These are phyloP conservation scores for Diplocarpon rosae DNA, from an alignment of 2,329 filamentous ascomycete genomes.

Conservation along the genomic window DNA sequence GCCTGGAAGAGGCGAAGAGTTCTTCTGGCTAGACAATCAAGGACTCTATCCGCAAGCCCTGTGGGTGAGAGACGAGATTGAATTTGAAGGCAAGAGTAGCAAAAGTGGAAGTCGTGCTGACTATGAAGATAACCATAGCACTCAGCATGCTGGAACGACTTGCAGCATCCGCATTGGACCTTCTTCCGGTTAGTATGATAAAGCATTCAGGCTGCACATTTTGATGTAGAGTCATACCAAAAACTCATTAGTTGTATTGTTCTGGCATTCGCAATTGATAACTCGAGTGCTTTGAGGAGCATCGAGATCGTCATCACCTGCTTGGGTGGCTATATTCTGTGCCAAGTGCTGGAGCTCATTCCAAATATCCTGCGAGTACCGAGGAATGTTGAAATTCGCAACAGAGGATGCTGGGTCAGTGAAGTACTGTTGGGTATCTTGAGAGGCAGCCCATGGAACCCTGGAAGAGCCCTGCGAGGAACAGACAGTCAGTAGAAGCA, in stretches of 20 bases:
- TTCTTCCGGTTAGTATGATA: background rate
- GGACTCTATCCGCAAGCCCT: background rate
- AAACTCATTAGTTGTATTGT: background rate
- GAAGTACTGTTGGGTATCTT: constrained; percentile 1
- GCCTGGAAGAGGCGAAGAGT: background rate
- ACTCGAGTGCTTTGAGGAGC: background rate
- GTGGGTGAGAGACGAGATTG: background rate
- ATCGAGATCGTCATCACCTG: background rate
- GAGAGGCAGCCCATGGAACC: background rate
- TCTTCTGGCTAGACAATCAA: background rate
- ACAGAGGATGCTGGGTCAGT: background rate
- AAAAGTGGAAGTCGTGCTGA: background rate
- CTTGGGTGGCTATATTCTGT: background rate
- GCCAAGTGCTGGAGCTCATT: background rate
- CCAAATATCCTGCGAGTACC: background rate
- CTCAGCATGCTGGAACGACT: constrained; percentile 1
- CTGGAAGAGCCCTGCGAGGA: background rate
- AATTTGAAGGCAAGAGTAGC: background rate
- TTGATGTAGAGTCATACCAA: background rate
- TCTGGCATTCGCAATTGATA: background rate
- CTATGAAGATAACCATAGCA: constrained; percentile 4
- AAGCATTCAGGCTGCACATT: too few species aligned
- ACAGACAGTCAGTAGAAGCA: background rate
- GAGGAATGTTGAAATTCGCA: background rate
- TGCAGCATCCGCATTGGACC: constrained; percentile 1